Percentiles rank a stretch among this genome's conserved stretches.
Evolutionary conservation across 1,139 yeast genomes (phyloP).

Genomic region (Pichia cactophila): DNA sequence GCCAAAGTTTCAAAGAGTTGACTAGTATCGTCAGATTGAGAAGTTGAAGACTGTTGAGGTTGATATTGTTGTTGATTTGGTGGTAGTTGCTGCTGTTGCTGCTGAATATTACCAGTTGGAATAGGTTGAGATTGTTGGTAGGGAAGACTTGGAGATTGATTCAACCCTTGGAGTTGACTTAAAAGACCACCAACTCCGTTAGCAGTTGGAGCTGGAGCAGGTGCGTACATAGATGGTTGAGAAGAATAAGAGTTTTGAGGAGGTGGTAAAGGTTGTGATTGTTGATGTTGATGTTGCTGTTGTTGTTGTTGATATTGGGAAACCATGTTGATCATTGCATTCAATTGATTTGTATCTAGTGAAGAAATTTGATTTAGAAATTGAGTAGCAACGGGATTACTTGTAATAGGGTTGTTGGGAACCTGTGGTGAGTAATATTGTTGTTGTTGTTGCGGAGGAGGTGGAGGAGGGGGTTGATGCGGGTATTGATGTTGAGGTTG

Average conservation of each 20-base stretch:
- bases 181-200: constrained; percentile 6
- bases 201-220: not conserved
- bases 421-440: constrained; percentile 3
- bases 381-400: constrained; percentile 27
- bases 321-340: constrained; percentile 13
- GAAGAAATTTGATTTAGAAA: constrained; percentile 25
- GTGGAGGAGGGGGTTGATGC: not conserved
- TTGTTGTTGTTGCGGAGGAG: constrained; percentile 2
- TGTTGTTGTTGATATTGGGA: constrained; percentile 17
- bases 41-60: constrained; percentile 12
- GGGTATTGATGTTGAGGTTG: not conserved
- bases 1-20: constrained; percentile 30
- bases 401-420: not conserved
- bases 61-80: constrained; percentile 14
- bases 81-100: constrained; percentile 2
- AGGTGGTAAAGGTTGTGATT: not conserved
- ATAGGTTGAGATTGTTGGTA: not conserved
- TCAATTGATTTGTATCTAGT: constrained; percentile 15
- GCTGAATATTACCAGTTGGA: not conserved
- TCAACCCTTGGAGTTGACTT: constrained; percentile 6
- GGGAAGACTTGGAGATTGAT: not conserved
- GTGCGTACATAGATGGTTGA: not conserved
- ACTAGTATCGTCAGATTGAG: constrained; percentile 12
- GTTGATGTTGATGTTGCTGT: constrained; percentile 14
- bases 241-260: constrained; percentile 9